Evolutionary conservation across 2,329 filamentous ascomycete genomes (phyloP).

Genomic region (Pleurostoma richardsiae): DNA sequence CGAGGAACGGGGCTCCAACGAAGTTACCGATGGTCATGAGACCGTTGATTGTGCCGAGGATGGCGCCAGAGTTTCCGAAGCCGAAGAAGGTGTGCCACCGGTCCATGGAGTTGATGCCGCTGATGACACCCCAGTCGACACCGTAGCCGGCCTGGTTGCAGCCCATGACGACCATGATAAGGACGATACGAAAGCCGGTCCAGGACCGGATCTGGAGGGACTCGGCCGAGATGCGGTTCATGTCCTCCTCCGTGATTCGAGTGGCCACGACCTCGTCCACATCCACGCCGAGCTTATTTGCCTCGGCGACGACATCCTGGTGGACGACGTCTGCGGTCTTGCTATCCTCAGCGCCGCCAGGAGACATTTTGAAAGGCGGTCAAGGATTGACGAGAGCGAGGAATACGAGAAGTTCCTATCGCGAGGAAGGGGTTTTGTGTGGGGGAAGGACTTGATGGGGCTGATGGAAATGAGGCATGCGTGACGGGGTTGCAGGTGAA

Average conservation of each 20-base stretch:
- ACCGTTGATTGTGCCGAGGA: constrained; percentile 37
- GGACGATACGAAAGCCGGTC: constrained; percentile 31
- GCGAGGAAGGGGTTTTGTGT: no score
- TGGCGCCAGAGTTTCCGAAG: constrained; percentile 31
- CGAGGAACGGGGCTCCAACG: constrained; percentile 42
- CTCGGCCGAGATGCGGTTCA: constrained; percentile 33
- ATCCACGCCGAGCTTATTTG: constrained; percentile 23
- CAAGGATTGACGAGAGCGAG: no score
- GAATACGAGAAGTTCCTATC: no score
- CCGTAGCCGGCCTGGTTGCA: constrained; percentile 42
- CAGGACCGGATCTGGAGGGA: constrained; percentile 32
- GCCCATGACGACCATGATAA: constrained; percentile 38
- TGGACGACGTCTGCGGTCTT: constrained; percentile 12
- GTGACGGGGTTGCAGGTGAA: no score
- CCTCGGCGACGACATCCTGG: constrained; percentile 20
- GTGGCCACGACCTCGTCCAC: constrained; percentile 38
- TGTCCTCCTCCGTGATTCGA: constrained; percentile 38
- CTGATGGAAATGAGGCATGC: no score
- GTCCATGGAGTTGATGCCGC: constrained; percentile 35
- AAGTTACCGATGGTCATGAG: constrained; percentile 42
- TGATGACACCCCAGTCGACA: constrained; percentile 44
- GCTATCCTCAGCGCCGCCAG: constrained; percentile 1
- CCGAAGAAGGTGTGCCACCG: constrained; percentile 38
- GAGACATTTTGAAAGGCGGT: no score
- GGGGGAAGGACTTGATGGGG: no score